Conservation (phyloP, 2,329 filamentous ascomycete species). For the Zasmidium cellare region DNA sequence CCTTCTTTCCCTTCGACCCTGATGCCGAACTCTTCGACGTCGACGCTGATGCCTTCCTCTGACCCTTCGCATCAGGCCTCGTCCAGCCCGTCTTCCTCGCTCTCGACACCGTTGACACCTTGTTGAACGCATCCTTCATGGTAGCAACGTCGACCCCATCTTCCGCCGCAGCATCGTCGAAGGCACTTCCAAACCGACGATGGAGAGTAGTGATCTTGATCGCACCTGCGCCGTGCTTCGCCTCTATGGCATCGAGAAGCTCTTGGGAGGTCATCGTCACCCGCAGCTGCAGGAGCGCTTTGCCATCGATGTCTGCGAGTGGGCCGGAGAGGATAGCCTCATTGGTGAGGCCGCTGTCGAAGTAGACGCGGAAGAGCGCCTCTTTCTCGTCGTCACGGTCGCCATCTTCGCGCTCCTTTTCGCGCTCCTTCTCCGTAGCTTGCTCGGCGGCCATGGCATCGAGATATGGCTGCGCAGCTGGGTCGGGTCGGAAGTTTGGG, state of each 20-base stretch:
- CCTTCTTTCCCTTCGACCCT: too few species aligned
- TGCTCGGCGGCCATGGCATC: too few species aligned
- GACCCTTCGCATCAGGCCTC: neutral
- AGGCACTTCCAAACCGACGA: neutral
- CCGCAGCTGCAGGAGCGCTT: neutral
- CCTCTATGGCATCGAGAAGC: neutral
- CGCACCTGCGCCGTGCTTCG: neutral
- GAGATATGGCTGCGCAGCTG: too few species aligned
- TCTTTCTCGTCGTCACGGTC: neutral
- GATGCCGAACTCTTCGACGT: too few species aligned
- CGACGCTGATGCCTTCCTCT: neutral
- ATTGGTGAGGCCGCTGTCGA: neutral
- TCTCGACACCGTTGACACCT: neutral
- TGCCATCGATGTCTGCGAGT: neutral
- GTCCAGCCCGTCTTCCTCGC: neutral
- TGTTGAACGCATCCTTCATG: neutral
- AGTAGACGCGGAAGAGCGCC: neutral
- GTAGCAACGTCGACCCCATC: neutral
- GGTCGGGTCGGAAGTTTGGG: too few species aligned
- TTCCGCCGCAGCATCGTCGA: neutral
- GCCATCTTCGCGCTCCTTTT: neutral
- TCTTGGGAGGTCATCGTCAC: neutral
- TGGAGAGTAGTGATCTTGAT: neutral
- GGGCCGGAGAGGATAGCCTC: neutral
- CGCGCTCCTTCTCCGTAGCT: too few species aligned